phyloP scores from a whole-genome alignment of 106 monocot genomes.

The Acorus calamus region DNA sequence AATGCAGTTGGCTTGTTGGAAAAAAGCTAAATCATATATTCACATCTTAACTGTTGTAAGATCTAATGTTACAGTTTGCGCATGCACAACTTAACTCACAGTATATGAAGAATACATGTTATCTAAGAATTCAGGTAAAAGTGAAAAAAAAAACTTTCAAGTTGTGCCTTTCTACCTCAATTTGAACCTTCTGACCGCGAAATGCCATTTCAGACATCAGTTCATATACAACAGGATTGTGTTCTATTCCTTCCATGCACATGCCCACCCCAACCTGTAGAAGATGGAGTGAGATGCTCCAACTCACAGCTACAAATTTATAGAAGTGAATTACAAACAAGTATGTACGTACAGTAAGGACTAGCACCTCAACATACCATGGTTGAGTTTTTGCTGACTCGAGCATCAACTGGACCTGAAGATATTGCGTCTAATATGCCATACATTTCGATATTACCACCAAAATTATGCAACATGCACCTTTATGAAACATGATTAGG shows the following conservation, averaged over 20 bases:
- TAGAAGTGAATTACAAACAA: too few relatives aligned
- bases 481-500: conserved; percentile 11
- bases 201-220: conserved; percentile 99
- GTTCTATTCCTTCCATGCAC: conserved; percentile 99
- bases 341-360: too few relatives aligned
- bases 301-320: too few relatives aligned
- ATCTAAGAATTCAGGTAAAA: too few relatives aligned
- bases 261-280: conserved; percentile 94
- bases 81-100: too few relatives aligned
- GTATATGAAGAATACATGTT: too few relatives aligned
- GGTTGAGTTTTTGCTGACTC: conserved; percentile 62
- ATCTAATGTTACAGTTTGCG: too few relatives aligned
- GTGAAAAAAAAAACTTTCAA: background rate
- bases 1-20: too few relatives aligned
- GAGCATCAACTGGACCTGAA: conserved; percentile 85
- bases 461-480: conserved; percentile 99
- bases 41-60: too few relatives aligned
- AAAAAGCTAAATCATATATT: too few relatives aligned
- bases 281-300: background rate
- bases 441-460: conserved; percentile 99
- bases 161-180: conserved; percentile 43
- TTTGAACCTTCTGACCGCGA: conserved; percentile 41
- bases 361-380: conserved; percentile 38
- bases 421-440: conserved; percentile 79
- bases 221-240: conserved; percentile 94